phyloP scores from a whole-genome alignment of 2,329 filamentous ascomycete species.

The Huntiella bhutanensis region DNA sequence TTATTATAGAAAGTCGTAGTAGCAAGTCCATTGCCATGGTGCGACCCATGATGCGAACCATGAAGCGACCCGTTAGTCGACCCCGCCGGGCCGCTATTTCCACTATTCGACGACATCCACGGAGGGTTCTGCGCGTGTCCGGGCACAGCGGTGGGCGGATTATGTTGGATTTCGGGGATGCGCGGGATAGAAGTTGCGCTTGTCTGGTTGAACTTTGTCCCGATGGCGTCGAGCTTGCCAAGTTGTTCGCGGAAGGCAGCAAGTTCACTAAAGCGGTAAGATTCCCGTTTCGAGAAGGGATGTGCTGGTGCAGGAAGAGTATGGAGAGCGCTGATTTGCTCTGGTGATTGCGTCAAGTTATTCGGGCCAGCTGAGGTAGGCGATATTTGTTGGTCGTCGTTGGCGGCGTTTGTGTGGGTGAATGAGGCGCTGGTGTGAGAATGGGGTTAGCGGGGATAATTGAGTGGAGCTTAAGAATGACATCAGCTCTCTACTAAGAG shows the following conservation, averaged over 20 bases:
- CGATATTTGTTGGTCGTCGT: conserved; percentile 28
- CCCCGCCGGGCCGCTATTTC: conserved; percentile 13
- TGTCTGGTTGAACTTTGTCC: conserved; percentile 16
- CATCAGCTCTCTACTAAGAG: not conserved
- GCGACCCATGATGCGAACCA: conserved; percentile 12
- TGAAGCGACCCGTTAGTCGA: conserved; percentile 12
- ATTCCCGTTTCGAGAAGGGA: conserved; percentile 23
- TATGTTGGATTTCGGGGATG: conserved; percentile 40
- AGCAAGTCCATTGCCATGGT: conserved; percentile 21
- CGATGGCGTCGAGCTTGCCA: conserved; percentile 44
- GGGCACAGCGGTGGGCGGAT: conserved; percentile 36
- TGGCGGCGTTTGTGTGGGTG: conserved; percentile 16
- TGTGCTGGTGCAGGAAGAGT: not conserved
- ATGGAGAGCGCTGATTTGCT: not conserved
- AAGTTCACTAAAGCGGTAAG: conserved; percentile 41
- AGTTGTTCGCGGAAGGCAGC: conserved; percentile 55
- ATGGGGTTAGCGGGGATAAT: too few species aligned
- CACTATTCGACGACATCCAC: conserved; percentile 28
- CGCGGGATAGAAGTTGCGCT: conserved; percentile 14
- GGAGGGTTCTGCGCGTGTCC: conserved; percentile 36
- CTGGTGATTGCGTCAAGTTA: conserved; percentile 24
- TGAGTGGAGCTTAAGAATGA: not conserved
- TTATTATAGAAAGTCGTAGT: conserved; percentile 47
- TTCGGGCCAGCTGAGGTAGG: conserved; percentile 27
- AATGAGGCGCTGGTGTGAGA: conserved; percentile 16